Conservation (phyloP, 208 protist species). For the Naegleria gruberi region DNA sequence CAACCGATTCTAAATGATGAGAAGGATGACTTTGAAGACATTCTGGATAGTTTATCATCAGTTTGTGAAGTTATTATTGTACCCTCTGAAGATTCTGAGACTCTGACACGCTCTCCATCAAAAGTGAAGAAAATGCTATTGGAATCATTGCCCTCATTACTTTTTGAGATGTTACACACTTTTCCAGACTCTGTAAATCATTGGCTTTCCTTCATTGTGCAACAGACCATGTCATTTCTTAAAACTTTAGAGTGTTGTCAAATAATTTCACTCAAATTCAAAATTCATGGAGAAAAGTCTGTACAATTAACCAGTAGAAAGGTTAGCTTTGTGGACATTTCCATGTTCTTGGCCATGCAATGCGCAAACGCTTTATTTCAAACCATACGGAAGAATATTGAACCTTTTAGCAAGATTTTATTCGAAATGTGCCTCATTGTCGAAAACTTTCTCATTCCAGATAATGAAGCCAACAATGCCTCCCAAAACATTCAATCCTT, state of each 20-base stretch:
- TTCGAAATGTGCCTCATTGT: not conserved
- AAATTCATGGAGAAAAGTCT: no score
- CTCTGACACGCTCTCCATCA: not conserved
- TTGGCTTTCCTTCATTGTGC: not conserved
- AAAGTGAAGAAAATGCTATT: not conserved
- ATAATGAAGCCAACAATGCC: not conserved
- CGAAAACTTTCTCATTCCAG: not conserved
- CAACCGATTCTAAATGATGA: no score
- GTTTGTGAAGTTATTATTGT: not conserved
- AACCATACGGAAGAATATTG: not conserved
- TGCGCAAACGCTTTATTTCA: not conserved
- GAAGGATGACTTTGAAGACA: no score
- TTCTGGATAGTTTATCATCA: not conserved
- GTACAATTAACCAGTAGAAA: not conserved
- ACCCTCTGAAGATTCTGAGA: not conserved
- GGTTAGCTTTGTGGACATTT: not conserved
- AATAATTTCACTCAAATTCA: no score
- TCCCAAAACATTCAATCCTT: not conserved
- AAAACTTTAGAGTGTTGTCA: not conserved
- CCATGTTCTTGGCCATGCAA: not conserved
- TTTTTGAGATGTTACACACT: not conserved
- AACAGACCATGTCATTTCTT: not conserved
- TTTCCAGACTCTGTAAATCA: not conserved
- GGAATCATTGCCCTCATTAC: not conserved
- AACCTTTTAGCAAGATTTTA: not conserved